These are phyloP conservation scores for Leccinum arenicola DNA, from an alignment of 768 basidiomycete genomes.

Conservation along the genomic window DNA sequence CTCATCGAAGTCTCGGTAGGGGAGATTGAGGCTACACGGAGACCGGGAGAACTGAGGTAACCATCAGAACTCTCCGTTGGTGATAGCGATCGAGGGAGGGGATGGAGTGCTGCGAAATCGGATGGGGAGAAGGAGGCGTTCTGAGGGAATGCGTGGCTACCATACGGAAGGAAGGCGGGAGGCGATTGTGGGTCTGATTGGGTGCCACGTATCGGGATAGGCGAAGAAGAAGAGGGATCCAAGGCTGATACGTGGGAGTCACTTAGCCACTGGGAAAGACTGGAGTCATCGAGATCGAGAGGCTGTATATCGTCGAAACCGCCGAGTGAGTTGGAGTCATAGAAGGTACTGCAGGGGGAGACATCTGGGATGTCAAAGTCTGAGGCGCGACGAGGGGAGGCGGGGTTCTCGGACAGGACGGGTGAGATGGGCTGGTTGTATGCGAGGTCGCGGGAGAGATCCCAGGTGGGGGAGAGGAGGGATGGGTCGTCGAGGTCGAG, in stretches of 20 bases:
- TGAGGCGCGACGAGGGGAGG: constrained; percentile 38
- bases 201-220: constrained; percentile 60
- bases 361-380: constrained; percentile 43
- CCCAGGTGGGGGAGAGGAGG: constrained; percentile 30
- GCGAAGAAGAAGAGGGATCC: constrained; percentile 46
- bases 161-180: constrained; percentile 49
- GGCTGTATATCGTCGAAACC: constrained; percentile 33
- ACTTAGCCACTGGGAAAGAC: constrained; percentile 59
- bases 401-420: constrained; percentile 36
- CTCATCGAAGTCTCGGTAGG: constrained; percentile 58
- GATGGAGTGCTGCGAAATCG: constrained; percentile 57
- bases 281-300: constrained; percentile 41
- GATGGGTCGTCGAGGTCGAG: constrained; percentile 32
- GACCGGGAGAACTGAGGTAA: constrained; percentile 37
- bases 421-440: constrained; percentile 42
- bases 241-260: constrained; percentile 47
- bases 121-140: constrained; percentile 57
- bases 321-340: constrained; percentile 31
- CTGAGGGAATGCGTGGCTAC: constrained; percentile 47
- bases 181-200: constrained; percentile 41
- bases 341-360: constrained; percentile 36
- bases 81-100: constrained; percentile 60
- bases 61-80: constrained; percentile 55
- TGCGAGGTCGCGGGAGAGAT: constrained; percentile 32
- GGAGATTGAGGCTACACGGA: constrained; percentile 53